phyloP scores from a whole-genome alignment of 2,329 filamentous ascomycete species.

The Penicillium sp. region DNA sequence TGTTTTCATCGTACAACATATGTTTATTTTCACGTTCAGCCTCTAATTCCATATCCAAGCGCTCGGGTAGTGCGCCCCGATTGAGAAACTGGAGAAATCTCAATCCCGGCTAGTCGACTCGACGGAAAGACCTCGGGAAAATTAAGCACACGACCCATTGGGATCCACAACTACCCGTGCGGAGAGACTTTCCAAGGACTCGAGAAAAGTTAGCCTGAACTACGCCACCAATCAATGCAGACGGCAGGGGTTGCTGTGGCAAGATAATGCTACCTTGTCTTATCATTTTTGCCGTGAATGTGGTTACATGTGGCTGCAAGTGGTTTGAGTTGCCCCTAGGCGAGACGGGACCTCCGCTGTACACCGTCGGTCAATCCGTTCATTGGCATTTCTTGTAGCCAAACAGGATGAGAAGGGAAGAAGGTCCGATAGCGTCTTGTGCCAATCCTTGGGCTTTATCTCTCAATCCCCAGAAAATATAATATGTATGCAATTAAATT shows the following conservation, averaged over 20 bases:
- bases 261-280: slow-evolving; percentile 3
- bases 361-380: slow-evolving; percentile 15
- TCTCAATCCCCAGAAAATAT: slow-evolving; percentile 8
- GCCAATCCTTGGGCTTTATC: slow-evolving; percentile 9
- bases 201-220: not conserved
- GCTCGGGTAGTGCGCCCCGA: not conserved
- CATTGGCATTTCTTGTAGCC: not conserved
- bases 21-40: not conserved
- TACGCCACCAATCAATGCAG: slow-evolving; percentile 4
- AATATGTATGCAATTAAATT: not conserved
- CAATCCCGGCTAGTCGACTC: not conserved
- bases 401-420: not conserved
- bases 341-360: slow-evolving; percentile 13
- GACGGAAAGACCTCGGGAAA: not conserved
- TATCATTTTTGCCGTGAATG: slow-evolving; percentile 5
- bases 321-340: not conserved
- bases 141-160: slow-evolving; percentile 1
- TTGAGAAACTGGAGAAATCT: not conserved
- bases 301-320: slow-evolving; percentile 14
- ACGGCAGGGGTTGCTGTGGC: not conserved
- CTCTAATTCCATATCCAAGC: not conserved
- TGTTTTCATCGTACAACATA: not conserved
- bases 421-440: not conserved
- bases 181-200: not conserved
- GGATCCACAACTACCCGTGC: not conserved